phyloP scores from a whole-genome alignment of 164 flowering plant genomes.

The Vitis rotundifolia region DNA sequence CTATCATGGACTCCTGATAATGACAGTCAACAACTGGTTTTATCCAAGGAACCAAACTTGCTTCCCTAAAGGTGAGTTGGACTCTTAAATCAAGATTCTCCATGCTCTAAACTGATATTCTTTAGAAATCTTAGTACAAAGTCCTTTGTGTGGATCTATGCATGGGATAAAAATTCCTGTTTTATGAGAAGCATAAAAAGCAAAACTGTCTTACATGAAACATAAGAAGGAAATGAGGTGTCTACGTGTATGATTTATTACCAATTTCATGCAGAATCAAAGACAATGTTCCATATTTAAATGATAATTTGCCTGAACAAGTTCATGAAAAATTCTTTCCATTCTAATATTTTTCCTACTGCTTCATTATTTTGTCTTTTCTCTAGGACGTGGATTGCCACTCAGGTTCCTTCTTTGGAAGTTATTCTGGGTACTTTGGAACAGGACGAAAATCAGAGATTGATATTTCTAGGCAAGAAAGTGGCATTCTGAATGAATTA shows the following conservation, averaged over 20 bases:
- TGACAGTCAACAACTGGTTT: slow-evolving; percentile 21
- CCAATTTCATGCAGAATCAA: neutral
- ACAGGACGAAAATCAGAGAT: slow-evolving; percentile 26
- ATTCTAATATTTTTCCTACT: neutral
- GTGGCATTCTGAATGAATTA: slow-evolving; percentile 26
- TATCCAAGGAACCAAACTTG: slow-evolving; percentile 31
- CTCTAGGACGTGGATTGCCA: slow-evolving; percentile 33
- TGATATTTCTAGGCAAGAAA: slow-evolving; percentile 30
- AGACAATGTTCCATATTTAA: neutral
- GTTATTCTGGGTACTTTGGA: slow-evolving; percentile 36
- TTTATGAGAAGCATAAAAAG: neutral
- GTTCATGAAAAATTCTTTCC: neutral
- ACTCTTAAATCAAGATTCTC: neutral
- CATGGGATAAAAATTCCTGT: neutral
- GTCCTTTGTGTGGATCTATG: neutral
- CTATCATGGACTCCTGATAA: slow-evolving; percentile 29
- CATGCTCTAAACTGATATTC: neutral
- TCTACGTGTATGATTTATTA: too few relatives aligned
- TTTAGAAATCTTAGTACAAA: neutral
- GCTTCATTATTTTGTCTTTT: neutral
- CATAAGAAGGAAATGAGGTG: too few relatives aligned
- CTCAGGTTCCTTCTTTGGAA: slow-evolving; percentile 30
- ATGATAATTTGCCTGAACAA: neutral
- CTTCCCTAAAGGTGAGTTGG: slow-evolving; percentile 31
- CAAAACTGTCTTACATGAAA: neutral